Conservation (phyloP, 768 basidiomycete genomes). For the Neoboletus brunneissimus region DNA sequence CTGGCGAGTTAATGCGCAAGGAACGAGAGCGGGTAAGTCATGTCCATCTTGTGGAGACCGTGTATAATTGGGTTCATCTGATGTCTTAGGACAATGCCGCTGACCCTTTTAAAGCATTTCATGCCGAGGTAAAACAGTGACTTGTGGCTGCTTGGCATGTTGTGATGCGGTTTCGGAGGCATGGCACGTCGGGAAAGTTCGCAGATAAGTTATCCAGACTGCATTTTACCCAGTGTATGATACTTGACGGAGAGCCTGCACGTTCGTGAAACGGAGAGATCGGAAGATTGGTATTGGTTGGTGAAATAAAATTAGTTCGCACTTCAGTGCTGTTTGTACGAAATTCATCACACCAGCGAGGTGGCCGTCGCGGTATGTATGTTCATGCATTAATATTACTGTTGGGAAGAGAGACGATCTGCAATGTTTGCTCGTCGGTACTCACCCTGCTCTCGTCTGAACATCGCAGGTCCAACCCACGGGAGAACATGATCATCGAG, state of each 20-base stretch:
- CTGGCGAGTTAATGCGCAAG: constrained; percentile 40
- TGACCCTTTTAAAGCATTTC: neutral
- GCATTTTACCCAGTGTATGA: neutral
- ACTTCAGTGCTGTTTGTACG: neutral
- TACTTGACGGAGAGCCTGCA: neutral
- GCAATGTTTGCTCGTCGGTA: neutral
- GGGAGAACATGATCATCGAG: too few relatives aligned
- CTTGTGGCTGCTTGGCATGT: neutral
- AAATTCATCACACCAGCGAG: neutral
- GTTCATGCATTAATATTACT: neutral
- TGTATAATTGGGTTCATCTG: neutral
- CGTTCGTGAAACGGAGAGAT: neutral
- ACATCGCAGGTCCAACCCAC: neutral
- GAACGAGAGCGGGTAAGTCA: constrained; percentile 29
- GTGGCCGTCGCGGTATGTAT: too few relatives aligned
- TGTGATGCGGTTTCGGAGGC: neutral
- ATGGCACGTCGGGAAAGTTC: too few relatives aligned
- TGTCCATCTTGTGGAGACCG: neutral
- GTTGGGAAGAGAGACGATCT: neutral
- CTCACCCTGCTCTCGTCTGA: neutral
- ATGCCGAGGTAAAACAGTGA: neutral
- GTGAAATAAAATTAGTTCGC: neutral
- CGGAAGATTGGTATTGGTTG: neutral
- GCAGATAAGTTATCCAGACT: too few relatives aligned
- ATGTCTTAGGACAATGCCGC: neutral